Evolutionary conservation across 768 basidiomycete species (phyloP), one percentile per base, ranked within the genome.

Genomic region (Hysterangium stoloniferum): DNA sequence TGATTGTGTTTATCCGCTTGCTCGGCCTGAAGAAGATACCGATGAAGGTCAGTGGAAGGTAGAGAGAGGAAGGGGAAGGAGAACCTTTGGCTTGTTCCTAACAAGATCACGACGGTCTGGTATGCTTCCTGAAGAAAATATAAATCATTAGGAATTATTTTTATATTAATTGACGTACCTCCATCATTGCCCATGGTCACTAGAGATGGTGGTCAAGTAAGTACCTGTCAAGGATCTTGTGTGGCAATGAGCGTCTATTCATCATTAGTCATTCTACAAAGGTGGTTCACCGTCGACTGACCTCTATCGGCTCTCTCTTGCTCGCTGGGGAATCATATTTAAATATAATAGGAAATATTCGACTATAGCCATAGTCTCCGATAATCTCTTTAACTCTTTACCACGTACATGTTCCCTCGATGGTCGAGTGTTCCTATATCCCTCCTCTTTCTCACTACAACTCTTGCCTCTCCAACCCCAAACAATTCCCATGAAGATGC

Each of bases 1-100:
- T 95, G 86, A 59, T 92, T 92, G 1, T 89, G 84, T 66, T 82
- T 89, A 74, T 98, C 94, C 0, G 88, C 88, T 59, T 88, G 80
- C 64, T 92, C 89, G 17, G 84, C 82, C 74, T 85, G 64, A 28
- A 28, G 31, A 3, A 34, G 17, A 45, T 24, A 46, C 29, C 36
- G 8, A 40, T 19, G 19, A 32, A n/a, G 37, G 53, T 17, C 54
- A 54, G 32, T 40, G 35, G 15, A 17, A 31, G 53, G 20, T 29
- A 31, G 19, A 29, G 27, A 22, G 1, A 12, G 20, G 36, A 32
- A 38, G 11, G 28, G 7, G 24, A 19, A 13, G 2, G 56, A 67
- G 24, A 55, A 82, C 81, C 74, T 91, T 90, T 13, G 78, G 73
- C 63, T 78, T 89, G 53, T 62, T 84, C 55, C 71, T 74, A 9